These are phyloP conservation scores for Acer campestre DNA, from an alignment of 345 rosid genomes.

Conservation along the genomic window DNA sequence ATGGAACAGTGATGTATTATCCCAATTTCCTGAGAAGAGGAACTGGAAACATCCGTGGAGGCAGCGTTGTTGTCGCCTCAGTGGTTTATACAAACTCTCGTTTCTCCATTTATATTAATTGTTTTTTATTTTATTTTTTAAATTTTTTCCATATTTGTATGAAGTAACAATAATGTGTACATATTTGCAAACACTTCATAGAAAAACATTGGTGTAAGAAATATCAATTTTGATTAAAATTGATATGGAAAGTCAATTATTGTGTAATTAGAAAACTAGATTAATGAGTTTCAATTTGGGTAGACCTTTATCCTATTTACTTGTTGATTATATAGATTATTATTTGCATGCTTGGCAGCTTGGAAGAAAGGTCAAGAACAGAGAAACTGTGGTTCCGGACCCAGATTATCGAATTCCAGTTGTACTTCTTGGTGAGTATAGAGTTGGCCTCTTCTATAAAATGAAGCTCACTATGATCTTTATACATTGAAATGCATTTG, in stretches of 20 bases:
- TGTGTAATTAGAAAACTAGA: background rate
- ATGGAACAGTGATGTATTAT: conserved; percentile 28
- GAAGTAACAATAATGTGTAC: background rate
- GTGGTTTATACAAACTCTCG: conserved; percentile 34
- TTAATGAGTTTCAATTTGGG: conserved; percentile 10
- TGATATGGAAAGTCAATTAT: background rate
- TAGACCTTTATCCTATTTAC: background rate
- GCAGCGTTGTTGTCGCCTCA: conserved; percentile 36
- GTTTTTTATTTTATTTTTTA: too few species aligned
- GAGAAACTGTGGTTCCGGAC: conserved; percentile 61
- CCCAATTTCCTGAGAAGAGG: conserved; percentile 26
- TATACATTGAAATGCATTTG: conserved; percentile 1
- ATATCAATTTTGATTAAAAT: background rate
- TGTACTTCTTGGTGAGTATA: conserved; percentile 53
- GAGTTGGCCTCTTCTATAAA: background rate
- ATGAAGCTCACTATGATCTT: conserved; percentile 1
- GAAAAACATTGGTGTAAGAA: background rate
- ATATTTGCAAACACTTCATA: background rate
- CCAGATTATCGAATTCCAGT: conserved; percentile 66
- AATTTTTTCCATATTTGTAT: background rate
- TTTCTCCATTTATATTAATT: background rate
- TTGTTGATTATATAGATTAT: conserved; percentile 4
- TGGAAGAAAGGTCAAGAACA: conserved; percentile 47
- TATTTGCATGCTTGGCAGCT: conserved; percentile 40
- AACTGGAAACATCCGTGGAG: conserved; percentile 13